phyloP scores from a whole-genome alignment of 345 rosid genomes.

The Mangifera indica region DNA sequence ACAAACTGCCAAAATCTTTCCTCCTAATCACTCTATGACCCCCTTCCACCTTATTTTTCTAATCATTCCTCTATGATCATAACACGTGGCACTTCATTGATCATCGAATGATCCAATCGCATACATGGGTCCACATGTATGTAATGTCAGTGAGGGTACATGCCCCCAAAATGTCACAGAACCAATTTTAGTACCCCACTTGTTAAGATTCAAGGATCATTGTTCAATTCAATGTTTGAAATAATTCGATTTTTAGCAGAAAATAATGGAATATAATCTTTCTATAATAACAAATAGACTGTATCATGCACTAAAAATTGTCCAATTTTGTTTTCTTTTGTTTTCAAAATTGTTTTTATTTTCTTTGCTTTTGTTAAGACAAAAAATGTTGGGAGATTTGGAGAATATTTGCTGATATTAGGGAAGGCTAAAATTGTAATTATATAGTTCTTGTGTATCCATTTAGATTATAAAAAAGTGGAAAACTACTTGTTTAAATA shows the following conservation, averaged over 20 bases:
- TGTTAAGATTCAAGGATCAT: conserved; percentile 42
- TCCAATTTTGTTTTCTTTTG: too few species aligned
- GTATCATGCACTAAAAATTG: too few species aligned
- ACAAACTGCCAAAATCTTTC: conserved; percentile 26
- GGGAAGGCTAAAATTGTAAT: conserved; percentile 6
- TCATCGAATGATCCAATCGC: conserved; percentile 7
- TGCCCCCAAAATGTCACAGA: conserved; percentile 27
- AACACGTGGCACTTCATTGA: conserved; percentile 5
- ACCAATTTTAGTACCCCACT: conserved; percentile 26
- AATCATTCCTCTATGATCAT: not conserved
- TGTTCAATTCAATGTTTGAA: not conserved
- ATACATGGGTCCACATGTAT: conserved; percentile 38
- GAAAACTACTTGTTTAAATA: too few species aligned
- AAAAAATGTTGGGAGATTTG: conserved; percentile 1
- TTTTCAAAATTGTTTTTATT: too few species aligned
- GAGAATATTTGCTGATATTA: conserved; percentile 29
- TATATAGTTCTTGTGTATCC: too few species aligned
- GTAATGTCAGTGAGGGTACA: conserved; percentile 28
- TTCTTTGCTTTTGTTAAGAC: too few species aligned
- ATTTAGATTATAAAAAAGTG: too few species aligned
- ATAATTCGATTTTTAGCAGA: not conserved
- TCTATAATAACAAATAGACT: too few species aligned
- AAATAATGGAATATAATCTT: too few species aligned
- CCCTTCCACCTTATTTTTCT: not conserved
- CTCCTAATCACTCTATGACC: conserved; percentile 18